Conservation (phyloP, 257 asterid genomes). For the Echium plantagineum region DNA sequence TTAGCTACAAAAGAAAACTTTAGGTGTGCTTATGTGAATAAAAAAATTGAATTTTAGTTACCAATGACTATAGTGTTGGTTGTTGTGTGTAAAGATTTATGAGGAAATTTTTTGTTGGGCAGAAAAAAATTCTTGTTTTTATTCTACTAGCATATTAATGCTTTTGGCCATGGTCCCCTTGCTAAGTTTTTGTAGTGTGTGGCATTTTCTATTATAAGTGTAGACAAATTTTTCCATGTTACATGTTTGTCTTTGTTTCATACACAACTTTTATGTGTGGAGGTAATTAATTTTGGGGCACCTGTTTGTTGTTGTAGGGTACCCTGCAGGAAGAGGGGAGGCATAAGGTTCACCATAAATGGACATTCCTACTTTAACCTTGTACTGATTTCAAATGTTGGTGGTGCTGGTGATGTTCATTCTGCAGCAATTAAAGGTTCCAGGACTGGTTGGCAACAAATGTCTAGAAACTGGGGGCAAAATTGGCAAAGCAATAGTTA, state of each 20-base stretch:
- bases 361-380: constrained; percentile 88
- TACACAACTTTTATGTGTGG: not conserved
- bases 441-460: constrained; percentile 60
- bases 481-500: constrained; percentile 75
- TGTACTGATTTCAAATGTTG: constrained; percentile 73
- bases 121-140: not conserved
- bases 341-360: constrained; percentile 75
- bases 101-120: not conserved
- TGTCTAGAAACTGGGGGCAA: constrained; percentile 94
- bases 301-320: constrained; percentile 37
- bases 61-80: not conserved
- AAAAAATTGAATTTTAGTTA: too few relatives aligned
- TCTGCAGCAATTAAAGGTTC: constrained; percentile 69
- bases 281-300: not conserved
- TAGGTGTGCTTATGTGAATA: too few relatives aligned
- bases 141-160: not conserved
- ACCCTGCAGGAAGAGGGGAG: constrained; percentile 70
- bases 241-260: not conserved
- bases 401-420: constrained; percentile 82
- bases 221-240: not conserved
- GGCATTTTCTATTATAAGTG: not conserved
- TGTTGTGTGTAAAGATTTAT: not conserved
- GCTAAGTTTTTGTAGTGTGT: not conserved
- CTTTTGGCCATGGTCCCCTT: not conserved
- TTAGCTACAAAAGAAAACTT: too few relatives aligned